Evolutionary conservation across 78 protist species (phyloP).

Genomic region (Emiliania huxleyi): DNA sequence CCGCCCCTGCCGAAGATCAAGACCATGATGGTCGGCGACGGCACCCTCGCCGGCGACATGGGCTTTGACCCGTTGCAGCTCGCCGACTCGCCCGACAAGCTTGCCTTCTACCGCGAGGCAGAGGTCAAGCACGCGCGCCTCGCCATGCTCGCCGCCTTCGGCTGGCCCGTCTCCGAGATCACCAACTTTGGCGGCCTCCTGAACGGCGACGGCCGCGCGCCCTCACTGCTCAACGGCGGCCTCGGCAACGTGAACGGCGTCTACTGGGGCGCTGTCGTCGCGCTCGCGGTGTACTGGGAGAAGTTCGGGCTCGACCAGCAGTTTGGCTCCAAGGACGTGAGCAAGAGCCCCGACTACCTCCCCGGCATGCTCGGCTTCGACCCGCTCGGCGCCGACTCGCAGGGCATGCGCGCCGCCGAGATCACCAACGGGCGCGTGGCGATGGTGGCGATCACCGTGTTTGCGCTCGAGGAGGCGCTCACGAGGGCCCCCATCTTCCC

Average conservation of each 20-base stretch:
- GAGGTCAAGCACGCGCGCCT: constrained; percentile 16
- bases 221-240: background rate
- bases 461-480: constrained; percentile 1
- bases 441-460: background rate
- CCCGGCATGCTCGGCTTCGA: background rate
- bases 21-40: background rate
- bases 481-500: too few species aligned
- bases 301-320: background rate
- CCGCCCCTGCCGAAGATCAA: background rate
- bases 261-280: background rate
- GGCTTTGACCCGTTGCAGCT: background rate
- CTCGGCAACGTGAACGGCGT: background rate
- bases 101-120: background rate
- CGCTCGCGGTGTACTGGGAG: background rate
- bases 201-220: background rate
- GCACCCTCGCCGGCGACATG: background rate
- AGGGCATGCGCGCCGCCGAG: background rate
- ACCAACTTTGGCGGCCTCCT: background rate
- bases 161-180: constrained; percentile 1
- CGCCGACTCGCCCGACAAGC: background rate
- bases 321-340: background rate
- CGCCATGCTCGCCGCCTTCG: constrained; percentile 11
- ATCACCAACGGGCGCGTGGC: background rate
- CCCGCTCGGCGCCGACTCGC: background rate
- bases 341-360: background rate